Percentiles rank a stretch among this genome's conserved stretches.
These are phyloP conservation scores for Cyclotella kingstonii DNA, from an alignment of 108 stramenopile species.

Conservation along the genomic window DNA sequence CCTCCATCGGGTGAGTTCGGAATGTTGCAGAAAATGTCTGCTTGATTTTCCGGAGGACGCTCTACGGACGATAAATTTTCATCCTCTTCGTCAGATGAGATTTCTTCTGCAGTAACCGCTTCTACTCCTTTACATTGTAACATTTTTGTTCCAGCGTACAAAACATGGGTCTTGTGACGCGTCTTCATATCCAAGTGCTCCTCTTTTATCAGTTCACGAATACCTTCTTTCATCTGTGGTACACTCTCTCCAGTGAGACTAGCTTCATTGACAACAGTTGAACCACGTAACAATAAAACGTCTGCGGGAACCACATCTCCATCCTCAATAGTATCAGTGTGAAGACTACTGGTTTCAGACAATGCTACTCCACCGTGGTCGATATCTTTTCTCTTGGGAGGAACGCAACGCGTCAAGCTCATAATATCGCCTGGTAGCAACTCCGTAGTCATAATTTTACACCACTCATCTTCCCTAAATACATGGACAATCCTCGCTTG, in stretches of 20 bases:
- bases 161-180: constrained; percentile 88
- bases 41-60: background rate
- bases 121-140: constrained; percentile 78
- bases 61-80: constrained; percentile 3
- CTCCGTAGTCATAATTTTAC: constrained; percentile 58
- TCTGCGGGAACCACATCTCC: constrained; percentile 95
- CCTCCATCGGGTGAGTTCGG: constrained; percentile 89
- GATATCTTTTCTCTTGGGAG: constrained; percentile 22
- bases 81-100: constrained; percentile 38
- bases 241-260: constrained; percentile 94
- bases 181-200: constrained; percentile 75
- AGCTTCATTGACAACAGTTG: constrained; percentile 94
- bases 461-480: constrained; percentile 73
- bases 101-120: constrained; percentile 47
- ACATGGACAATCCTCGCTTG: constrained; percentile 68
- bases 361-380: constrained; percentile 18
- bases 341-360: constrained; percentile 46
- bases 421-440: constrained; percentile 95
- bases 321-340: constrained; percentile 38
- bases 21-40: constrained; percentile 42
- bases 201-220: constrained; percentile 58
- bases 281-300: constrained; percentile 82
- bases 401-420: constrained; percentile 69
- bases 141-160: constrained; percentile 96
- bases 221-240: constrained; percentile 97